Conservation (phyloP, 1,284 basidiomycete species). For the Fomitopsis schrenkii region DNA sequence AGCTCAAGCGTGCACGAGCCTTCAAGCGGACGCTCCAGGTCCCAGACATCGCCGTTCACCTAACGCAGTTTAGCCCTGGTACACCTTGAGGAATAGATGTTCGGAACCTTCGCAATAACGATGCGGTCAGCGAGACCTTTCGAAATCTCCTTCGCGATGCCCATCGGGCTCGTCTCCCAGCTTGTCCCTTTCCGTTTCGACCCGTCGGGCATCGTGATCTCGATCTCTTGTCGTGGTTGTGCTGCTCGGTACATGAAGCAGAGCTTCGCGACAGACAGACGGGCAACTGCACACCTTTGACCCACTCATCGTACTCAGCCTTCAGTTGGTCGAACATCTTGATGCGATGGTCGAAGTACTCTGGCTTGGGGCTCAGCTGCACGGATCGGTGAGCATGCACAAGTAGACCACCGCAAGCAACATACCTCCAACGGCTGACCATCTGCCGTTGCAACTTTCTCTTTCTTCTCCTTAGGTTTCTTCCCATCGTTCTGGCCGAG, state of each 20-base stretch:
- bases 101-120: conserved; percentile 86
- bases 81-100: neutral
- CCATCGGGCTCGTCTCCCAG: conserved; percentile 97
- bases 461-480: conserved; percentile 51
- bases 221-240: conserved; percentile 85
- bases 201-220: conserved; percentile 86
- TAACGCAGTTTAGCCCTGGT: conserved; percentile 22
- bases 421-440: conserved; percentile 62
- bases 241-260: conserved; percentile 35
- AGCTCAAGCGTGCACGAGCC: conserved; percentile 78
- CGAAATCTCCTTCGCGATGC: conserved; percentile 84
- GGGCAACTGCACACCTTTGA: conserved; percentile 53
- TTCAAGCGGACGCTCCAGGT: conserved; percentile 93
- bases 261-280: too few species aligned
- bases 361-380: conserved; percentile 80
- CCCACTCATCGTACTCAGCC: conserved; percentile 78
- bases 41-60: conserved; percentile 92
- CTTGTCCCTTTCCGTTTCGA: conserved; percentile 78
- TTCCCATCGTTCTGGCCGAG: conserved; percentile 26
- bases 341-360: conserved; percentile 88
- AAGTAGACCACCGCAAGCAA: neutral
- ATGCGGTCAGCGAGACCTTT: conserved; percentile 87
- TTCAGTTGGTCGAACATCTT: conserved; percentile 90
- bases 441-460: conserved; percentile 39
- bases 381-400: conserved; percentile 6